phyloP scores from a whole-genome alignment of 108 stramenopile species.

The Nannochloropsis salina region DNA sequence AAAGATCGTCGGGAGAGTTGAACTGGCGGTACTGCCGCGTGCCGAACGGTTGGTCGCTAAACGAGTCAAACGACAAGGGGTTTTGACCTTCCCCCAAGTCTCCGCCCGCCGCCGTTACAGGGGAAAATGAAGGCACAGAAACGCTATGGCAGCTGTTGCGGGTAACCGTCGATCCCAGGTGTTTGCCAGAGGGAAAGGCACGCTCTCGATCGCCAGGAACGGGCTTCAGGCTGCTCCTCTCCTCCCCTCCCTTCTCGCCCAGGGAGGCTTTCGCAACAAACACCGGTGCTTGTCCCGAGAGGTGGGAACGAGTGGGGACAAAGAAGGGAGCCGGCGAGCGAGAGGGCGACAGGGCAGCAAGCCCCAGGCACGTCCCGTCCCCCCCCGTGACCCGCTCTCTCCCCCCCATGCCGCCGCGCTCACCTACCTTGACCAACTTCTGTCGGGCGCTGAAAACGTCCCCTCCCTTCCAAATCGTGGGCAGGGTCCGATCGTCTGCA shows the following conservation, averaged over 20 bases:
- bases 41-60: no score
- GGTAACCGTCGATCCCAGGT: not conserved
- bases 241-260: not conserved
- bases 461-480: not conserved
- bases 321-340: not conserved
- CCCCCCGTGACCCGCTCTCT: not conserved
- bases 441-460: not conserved
- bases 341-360: not conserved
- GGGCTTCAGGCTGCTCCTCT: not conserved
- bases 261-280: not conserved
- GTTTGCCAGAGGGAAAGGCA: not conserved
- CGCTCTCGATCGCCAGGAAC: not conserved
- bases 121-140: not conserved
- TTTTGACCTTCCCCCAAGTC: no score
- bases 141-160: not conserved
- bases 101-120: no score
- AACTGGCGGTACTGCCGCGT: no score
- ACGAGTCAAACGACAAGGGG: no score
- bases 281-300: no score
- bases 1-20: not conserved
- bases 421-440: not conserved
- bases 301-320: not conserved
- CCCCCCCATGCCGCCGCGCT: not conserved
- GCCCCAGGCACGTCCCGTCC: not conserved
- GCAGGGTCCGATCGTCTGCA: conserved; percentile 10